These are phyloP conservation scores for Ophiostoma himal-ulmi DNA, from an alignment of 2,329 filamentous ascomycete genomes.

Conservation along the genomic window DNA sequence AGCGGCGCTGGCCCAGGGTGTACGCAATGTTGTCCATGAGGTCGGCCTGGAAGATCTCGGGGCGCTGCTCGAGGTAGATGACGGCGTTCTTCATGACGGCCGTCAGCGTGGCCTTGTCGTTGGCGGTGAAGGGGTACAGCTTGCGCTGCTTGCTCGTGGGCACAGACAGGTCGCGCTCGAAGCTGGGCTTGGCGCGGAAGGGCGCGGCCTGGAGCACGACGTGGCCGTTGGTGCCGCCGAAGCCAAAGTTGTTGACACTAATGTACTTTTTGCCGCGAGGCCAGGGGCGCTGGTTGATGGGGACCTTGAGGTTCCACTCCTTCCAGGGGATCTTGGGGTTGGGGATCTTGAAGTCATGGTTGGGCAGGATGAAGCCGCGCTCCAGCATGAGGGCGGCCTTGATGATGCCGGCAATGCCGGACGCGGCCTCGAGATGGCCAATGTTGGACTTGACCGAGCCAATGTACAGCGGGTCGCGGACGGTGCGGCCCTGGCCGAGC, in stretches of 20 bases:
- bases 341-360: slow-evolving; percentile 39
- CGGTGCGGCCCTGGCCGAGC: slow-evolving; percentile 32
- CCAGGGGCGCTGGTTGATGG: slow-evolving; percentile 34
- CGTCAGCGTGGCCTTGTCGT: slow-evolving; percentile 34
- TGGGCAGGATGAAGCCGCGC: slow-evolving; percentile 38
- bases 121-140: slow-evolving; percentile 37
- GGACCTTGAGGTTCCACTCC: slow-evolving; percentile 34
- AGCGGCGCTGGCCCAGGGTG: slow-evolving; percentile 33
- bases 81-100: slow-evolving; percentile 30
- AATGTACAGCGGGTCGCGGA: slow-evolving; percentile 31
- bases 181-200: slow-evolving; percentile 7
- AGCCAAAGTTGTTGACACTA: slow-evolving; percentile 43
- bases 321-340: slow-evolving; percentile 39
- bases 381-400: slow-evolving; percentile 41
- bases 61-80: slow-evolving; percentile 29
- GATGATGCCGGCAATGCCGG: slow-evolving; percentile 45
- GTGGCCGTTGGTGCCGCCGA: slow-evolving; percentile 42
- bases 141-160: slow-evolving; percentile 8
- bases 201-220: slow-evolving; percentile 37
- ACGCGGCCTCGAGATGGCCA: slow-evolving; percentile 47
- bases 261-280: slow-evolving; percentile 38
- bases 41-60: slow-evolving; percentile 19
- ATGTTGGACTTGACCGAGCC: slow-evolving; percentile 42
- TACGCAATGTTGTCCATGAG: slow-evolving; percentile 30
- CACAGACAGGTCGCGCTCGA: slow-evolving; percentile 19